Conservation (phyloP, 176 grass and related monocot species). For the Tillandsia leiboldiana region DNA sequence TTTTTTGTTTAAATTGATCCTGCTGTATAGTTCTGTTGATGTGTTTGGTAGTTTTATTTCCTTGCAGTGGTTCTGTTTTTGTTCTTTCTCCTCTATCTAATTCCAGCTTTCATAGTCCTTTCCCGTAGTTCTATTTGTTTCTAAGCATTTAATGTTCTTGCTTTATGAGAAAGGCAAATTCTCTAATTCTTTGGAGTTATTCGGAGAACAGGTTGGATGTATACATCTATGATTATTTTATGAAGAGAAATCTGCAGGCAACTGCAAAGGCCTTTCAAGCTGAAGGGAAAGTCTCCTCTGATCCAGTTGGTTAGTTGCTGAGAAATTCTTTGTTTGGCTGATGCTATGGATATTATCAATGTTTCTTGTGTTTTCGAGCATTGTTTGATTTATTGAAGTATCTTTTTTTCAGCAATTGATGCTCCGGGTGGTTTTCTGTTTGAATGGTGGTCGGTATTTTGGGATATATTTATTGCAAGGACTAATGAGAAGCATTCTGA, state of each 20-base stretch:
- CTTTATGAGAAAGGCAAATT: slow-evolving; percentile 5
- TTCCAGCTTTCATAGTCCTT: not conserved
- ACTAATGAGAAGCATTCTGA: slow-evolving; percentile 99
- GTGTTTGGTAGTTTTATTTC: not conserved
- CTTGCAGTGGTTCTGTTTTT: not conserved
- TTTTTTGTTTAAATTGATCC: no score
- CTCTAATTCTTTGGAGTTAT: slow-evolving; percentile 7
- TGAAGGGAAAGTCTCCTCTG: slow-evolving; percentile 98
- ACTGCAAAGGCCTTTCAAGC: slow-evolving; percentile 99
- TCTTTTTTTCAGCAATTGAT: slow-evolving; percentile 70
- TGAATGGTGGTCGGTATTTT: slow-evolving; percentile 99
- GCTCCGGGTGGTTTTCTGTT: slow-evolving; percentile 98
- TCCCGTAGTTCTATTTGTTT: not conserved
- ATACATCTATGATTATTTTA: slow-evolving; percentile 98
- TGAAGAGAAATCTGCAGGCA: slow-evolving; percentile 98
- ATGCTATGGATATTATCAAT: slow-evolving; percentile 4
- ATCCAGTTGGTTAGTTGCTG: slow-evolving; percentile 85
- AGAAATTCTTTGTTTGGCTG: not conserved
- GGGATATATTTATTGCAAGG: slow-evolving; percentile 99
- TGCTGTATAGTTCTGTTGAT: no score
- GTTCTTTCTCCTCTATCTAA: not conserved
- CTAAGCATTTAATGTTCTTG: not conserved
- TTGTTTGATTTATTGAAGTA: slow-evolving; percentile 10
- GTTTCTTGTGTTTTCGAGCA: not conserved
- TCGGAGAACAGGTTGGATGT: slow-evolving; percentile 85